A percentile compares a stretch with the other conserved stretches of the same genome.
phyloP scores from a whole-genome alignment of 2,329 filamentous ascomycete species.

The Colletotrichum horii region DNA sequence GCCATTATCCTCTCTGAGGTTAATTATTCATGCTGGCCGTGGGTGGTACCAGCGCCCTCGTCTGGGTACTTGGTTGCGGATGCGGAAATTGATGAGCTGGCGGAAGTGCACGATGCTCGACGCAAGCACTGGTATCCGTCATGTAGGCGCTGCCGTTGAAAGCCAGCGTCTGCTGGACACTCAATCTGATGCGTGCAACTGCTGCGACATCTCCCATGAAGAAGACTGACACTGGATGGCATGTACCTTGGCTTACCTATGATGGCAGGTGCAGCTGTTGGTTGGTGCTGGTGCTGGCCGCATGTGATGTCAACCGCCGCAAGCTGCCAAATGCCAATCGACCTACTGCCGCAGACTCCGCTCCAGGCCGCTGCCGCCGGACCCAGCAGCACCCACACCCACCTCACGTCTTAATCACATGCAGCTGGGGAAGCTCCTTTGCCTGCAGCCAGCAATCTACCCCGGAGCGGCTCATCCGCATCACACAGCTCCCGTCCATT shows the following conservation, averaged over 20 bases:
- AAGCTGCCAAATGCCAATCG: background rate
- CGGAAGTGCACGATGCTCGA: background rate
- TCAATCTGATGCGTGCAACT: background rate
- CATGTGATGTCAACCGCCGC: background rate
- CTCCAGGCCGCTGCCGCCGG: background rate
- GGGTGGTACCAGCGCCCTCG: background rate
- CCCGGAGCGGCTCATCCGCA: background rate
- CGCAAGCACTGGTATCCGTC: background rate
- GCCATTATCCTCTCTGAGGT: background rate
- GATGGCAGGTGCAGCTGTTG: background rate
- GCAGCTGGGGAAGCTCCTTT: constrained; percentile 4
- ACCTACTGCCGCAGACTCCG: background rate
- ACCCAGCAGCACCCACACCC: background rate
- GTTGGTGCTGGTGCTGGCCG: background rate
- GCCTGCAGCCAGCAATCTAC: constrained; percentile 1
- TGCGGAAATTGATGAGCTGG: background rate
- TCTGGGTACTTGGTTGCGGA: background rate
- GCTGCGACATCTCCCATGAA: background rate
- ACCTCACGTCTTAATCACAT: constrained; percentile 13
- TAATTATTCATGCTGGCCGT: background rate
- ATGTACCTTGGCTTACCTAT: background rate
- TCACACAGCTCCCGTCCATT: background rate
- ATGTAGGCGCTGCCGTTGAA: background rate
- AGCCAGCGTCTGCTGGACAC: background rate
- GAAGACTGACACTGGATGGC: background rate